Evolutionary conservation across 495 filamentous ascomycete genomes (phyloP).

Genomic region (Parathielavia appendiculata): DNA sequence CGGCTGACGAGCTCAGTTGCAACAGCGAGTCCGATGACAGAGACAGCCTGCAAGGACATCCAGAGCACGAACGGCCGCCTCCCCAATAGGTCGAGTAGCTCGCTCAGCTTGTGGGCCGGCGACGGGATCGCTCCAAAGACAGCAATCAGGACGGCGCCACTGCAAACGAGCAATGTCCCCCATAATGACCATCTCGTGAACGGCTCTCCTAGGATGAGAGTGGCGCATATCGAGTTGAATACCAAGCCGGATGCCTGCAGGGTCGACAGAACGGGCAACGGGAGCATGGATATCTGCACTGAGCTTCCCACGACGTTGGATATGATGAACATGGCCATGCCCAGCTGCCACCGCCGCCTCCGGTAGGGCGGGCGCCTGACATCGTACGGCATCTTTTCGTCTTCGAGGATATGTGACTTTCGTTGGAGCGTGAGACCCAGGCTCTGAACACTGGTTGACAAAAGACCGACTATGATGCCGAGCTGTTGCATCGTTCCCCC

Average conservation of each 20-base stretch:
- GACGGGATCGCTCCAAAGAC: constrained; percentile 94
- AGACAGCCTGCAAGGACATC: constrained; percentile 72
- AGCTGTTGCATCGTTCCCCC: constrained; percentile 49
- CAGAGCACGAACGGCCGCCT: constrained; percentile 77
- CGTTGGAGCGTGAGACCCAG: constrained; percentile 96
- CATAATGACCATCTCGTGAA: constrained; percentile 88
- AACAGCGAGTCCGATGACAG: constrained; percentile 64
- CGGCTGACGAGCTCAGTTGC: constrained; percentile 54
- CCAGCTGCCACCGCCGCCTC: constrained; percentile 92
- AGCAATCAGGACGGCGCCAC: constrained; percentile 82
- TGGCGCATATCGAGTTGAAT: constrained; percentile 97
- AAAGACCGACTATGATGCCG: constrained; percentile 84
- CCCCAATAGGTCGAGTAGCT: constrained; percentile 72
- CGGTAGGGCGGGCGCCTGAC: constrained; percentile 79
- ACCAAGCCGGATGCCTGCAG: constrained; percentile 94
- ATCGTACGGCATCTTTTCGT: constrained; percentile 80
- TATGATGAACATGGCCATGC: constrained; percentile 95
- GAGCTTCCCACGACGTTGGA: constrained; percentile 91
- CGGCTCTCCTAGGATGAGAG: constrained; percentile 85
- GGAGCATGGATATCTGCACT: constrained; percentile 95
- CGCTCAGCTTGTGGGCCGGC: constrained; percentile 79
- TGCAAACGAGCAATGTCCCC: constrained; percentile 82
- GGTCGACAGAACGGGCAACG: constrained; percentile 89
- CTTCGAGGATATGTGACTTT: constrained; percentile 96
- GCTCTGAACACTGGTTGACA: constrained; percentile 91